Base-by-base conservation (phyloP, 2,329 filamentous ascomycete species). In the Botrytis byssoidea region DNA sequence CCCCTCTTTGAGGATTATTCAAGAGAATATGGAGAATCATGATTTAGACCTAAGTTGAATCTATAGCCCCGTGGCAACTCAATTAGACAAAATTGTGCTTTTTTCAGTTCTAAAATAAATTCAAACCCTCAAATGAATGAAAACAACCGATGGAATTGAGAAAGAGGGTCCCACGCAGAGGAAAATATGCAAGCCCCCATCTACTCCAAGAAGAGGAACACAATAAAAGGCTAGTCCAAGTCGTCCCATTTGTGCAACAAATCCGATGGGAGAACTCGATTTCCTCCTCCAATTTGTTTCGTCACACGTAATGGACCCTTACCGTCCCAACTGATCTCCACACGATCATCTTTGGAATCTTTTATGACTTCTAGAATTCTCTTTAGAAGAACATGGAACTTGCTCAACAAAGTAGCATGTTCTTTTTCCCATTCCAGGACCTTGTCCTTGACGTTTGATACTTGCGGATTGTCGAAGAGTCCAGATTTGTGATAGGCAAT, bases 401-500 rank as follows among this genome's bases (percentile, higher is more conserved):
- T 74, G 16, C 71, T 74, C 20, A 78, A 64, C 6, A 74, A 37
- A 22, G 37, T 42, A 12, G 73, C 70, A 48, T 78, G 77, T 4
- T 69, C 46, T 1, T 57, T 72, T 44, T 79, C 40, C 78, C 78
- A 78, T n/a, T 71, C 32, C 8, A 68, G 40, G 25, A 78, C 68
- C 20, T 76, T 63, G 7, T 70, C 2, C 37, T 16, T 61, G 12
- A 78, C 74, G 63, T 76, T 64, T 29, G 69, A 70, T 14, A 79
- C 64, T 44, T 75, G 4, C 6, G 76, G 77, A 7, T 76, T 70
- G 18, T 83, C 29, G 76, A 88, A 88, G 0, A 82, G 48, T 9
- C 83, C 82, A 10, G 72, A 77, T 14, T 83, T 75, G 76, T 89
- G 87, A 74, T 85, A 86, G 0, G 86, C 87, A 32, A 88, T 75